These are phyloP conservation scores for Jaltomata sinuosa DNA, from an alignment of 257 asterid species.

Conservation along the genomic window DNA sequence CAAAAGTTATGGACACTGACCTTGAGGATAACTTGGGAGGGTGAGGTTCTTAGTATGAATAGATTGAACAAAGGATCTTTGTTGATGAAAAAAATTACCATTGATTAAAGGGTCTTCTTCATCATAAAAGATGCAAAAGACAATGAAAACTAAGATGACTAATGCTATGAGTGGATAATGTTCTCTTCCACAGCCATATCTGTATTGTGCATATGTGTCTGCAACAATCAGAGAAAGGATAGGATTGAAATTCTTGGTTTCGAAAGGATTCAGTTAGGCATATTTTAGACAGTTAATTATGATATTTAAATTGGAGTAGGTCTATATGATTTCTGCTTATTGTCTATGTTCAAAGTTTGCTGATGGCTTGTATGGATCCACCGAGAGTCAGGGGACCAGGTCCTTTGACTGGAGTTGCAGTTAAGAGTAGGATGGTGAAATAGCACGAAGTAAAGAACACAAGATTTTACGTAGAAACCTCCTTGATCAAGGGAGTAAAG, in stretches of 20 bases:
- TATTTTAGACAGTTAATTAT: not conserved
- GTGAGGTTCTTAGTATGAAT: conserved; percentile 3
- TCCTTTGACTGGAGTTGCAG: no score
- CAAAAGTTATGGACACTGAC: conserved; percentile 11
- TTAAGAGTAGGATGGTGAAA: no score
- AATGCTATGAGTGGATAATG: conserved; percentile 49
- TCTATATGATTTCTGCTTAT: not conserved
- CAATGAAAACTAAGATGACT: conserved; percentile 34
- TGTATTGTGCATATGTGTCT: conserved; percentile 15
- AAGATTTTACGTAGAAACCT: no score
- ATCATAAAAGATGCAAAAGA: conserved; percentile 37
- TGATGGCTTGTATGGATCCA: no score
- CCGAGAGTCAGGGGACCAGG: no score
- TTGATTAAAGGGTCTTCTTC: conserved; percentile 33
- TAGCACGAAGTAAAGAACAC: no score
- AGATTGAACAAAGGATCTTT: conserved; percentile 10
- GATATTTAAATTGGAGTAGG: not conserved
- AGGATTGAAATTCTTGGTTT: not conserved
- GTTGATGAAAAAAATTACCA: conserved; percentile 7
- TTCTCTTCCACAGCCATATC: conserved; percentile 50
- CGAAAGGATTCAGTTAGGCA: not conserved
- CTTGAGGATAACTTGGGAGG: conserved; percentile 26
- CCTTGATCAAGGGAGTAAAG: no score
- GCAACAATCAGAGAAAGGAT: not conserved
- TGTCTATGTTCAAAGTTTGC: not conserved